Percentiles rank a stretch among this genome's conserved stretches.
phyloP scores from a whole-genome alignment of 495 filamentous ascomycete genomes.

The Trichoderma orchidacearum region DNA sequence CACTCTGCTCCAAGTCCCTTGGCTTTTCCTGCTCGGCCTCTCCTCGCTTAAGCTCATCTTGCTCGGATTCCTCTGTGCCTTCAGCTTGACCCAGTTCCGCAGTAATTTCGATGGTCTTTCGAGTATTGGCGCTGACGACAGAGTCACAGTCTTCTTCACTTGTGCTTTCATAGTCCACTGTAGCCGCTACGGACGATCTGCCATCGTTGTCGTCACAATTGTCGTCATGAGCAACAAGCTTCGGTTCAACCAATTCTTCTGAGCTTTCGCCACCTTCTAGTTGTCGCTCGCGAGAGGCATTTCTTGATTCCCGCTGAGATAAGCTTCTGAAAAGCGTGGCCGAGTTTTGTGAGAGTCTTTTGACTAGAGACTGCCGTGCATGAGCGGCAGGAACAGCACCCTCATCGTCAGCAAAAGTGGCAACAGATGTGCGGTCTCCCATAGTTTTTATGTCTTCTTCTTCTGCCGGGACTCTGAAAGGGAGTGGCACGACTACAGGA shows the following conservation, averaged over 20 bases:
- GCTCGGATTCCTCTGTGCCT: background rate
- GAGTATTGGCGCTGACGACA: background rate
- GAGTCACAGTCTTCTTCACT: constrained; percentile 15
- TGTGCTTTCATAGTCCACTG: constrained; percentile 35
- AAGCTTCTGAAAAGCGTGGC: constrained; percentile 27
- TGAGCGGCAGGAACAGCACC: constrained; percentile 11
- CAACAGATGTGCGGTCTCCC: constrained; percentile 41
- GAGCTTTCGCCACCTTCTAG: constrained; percentile 14
- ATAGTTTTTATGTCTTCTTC: constrained; percentile 23
- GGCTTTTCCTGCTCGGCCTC: too few species aligned
- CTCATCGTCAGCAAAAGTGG: constrained; percentile 44
- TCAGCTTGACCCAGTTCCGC: constrained; percentile 10
- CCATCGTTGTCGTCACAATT: too few species aligned
- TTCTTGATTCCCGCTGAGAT: constrained; percentile 22
- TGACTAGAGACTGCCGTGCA: constrained; percentile 17
- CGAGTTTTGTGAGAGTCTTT: constrained; percentile 33
- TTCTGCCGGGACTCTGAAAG: constrained; percentile 40
- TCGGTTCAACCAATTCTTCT: constrained; percentile 30
- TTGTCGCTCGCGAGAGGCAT: constrained; percentile 5
- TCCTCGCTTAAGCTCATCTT: too few species aligned
- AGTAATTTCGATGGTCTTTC: constrained; percentile 10
- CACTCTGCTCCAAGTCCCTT: too few species aligned
- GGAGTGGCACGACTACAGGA: constrained; percentile 41
- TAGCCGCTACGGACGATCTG: constrained; percentile 35
- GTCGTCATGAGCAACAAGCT: constrained; percentile 14